These are phyloP conservation scores for Sclerotinia sclerotiorum DNA, from an alignment of 2,329 filamentous ascomycete genomes.

Conservation along the genomic window DNA sequence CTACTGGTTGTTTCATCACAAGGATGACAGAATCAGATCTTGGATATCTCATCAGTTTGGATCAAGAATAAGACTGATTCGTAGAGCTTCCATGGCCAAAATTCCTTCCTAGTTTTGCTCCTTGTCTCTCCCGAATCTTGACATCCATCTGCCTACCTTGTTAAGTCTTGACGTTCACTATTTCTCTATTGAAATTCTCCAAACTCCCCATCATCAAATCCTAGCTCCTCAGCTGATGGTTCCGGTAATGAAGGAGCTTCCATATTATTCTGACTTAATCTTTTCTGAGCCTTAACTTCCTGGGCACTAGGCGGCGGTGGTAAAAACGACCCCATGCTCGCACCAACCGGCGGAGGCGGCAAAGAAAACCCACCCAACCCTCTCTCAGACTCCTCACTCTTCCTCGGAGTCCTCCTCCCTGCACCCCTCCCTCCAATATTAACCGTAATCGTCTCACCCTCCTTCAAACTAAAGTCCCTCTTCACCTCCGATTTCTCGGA, in stretches of 20 bases:
- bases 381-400: conserved; percentile 34
- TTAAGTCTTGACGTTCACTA: neutral
- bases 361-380: conserved; percentile 59
- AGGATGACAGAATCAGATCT: neutral
- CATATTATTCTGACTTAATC: conserved; percentile 49
- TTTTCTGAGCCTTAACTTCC: conserved; percentile 61
- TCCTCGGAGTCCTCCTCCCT: conserved; percentile 32
- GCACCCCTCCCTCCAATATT: conserved; percentile 61
- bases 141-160: neutral
- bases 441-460: conserved; percentile 84
- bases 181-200: conserved; percentile 65
- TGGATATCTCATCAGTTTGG: neutral
- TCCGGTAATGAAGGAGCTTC: conserved; percentile 39
- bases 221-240: conserved; percentile 59
- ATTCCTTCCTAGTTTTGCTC: too few species aligned
- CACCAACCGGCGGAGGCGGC: conserved; percentile 57
- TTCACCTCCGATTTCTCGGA: conserved; percentile 50
- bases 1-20: too few species aligned
- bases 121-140: neutral
- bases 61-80: neutral
- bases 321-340: conserved; percentile 48
- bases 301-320: conserved; percentile 66
- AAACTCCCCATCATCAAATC: conserved; percentile 86
- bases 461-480: conserved; percentile 81
- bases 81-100: neutral